Base-by-base conservation (phyloP, 129 eudicot genomes). In the Flaveria robusta region DNA sequence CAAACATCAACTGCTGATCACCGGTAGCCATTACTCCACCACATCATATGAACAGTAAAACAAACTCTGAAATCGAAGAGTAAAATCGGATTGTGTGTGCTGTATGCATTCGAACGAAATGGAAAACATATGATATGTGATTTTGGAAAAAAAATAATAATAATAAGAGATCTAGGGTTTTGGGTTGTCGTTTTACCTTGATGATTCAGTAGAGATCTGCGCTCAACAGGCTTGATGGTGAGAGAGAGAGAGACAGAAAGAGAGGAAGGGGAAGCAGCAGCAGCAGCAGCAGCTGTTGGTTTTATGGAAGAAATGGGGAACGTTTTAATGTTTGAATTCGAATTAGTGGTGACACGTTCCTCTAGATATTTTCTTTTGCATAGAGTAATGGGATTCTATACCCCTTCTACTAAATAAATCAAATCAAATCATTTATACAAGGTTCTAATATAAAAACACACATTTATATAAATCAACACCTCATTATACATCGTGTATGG, bases 91-190 rank as follows among this genome's bases (percentile, higher is more conserved):
- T 39, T 16, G 58, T 54, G 58, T 45, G 26, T 15, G 43, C 6
- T 67, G 58, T 45, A 27, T 26, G 43, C 69, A 14, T 15, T 64
- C 20, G 11, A 23, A 58, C 58, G 46, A 16, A 45, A 19, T 26
- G 3, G 68, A 26, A 72, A 24, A 16, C 18, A 74, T 42, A 45
- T 20, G 66, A 18, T 24, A 60, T 7, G 34, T 23, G 31, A 60
- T 24, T 24, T 19, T 46, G 59, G 1, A 47, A 47, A 16, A 8
- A 34, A 34, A 1, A 34, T 1, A 4, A n/a, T n/a, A 58, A 54
- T 12, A 51, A 52, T 13, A 77, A 10, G 74, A 77, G 81, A 77
- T 77, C 81, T 77, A 77, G 68, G 75, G 63, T 66, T 63, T 75
- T 46, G 47, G 72, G 13, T 29, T 49, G 60, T 55, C 2, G 72